Evolutionary conservation across 2,329 filamentous ascomycete genomes (phyloP).

Genomic region (Paecilomyces sp.): DNA sequence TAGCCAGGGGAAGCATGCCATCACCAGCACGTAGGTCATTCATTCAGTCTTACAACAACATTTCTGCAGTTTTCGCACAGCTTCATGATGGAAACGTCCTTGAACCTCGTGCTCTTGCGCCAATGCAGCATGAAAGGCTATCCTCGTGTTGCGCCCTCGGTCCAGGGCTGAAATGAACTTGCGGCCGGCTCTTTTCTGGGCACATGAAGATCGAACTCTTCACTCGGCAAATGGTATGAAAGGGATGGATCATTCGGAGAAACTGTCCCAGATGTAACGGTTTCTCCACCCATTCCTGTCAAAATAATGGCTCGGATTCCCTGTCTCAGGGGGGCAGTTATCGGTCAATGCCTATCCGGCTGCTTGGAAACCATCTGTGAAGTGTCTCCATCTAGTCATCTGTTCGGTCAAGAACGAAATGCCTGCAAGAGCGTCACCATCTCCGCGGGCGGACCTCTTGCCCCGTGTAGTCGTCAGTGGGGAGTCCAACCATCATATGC

Average conservation of each 20-base stretch:
- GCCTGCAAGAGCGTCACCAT: neutral
- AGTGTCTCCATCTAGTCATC: neutral
- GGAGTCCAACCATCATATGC: neutral
- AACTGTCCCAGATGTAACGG: neutral
- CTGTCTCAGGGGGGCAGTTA: neutral
- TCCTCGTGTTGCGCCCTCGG: neutral
- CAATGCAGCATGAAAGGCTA: neutral
- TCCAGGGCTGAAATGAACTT: neutral
- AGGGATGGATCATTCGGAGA: neutral
- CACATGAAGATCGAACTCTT: neutral
- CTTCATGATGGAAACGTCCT: neutral
- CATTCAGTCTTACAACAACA: neutral
- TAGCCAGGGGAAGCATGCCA: neutral
- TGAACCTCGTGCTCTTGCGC: neutral
- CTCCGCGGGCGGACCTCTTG: neutral
- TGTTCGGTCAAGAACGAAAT: neutral
- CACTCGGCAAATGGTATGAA: neutral
- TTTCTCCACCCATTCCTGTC: conserved; percentile 1
- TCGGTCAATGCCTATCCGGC: neutral
- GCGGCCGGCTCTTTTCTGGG: neutral
- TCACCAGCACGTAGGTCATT: neutral
- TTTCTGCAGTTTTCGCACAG: neutral
- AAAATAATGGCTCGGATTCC: neutral
- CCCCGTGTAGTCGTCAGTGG: neutral
- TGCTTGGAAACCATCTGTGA: neutral